Conservation (phyloP, 352 stramenopile species). For the Pythium insidiosum region DNA sequence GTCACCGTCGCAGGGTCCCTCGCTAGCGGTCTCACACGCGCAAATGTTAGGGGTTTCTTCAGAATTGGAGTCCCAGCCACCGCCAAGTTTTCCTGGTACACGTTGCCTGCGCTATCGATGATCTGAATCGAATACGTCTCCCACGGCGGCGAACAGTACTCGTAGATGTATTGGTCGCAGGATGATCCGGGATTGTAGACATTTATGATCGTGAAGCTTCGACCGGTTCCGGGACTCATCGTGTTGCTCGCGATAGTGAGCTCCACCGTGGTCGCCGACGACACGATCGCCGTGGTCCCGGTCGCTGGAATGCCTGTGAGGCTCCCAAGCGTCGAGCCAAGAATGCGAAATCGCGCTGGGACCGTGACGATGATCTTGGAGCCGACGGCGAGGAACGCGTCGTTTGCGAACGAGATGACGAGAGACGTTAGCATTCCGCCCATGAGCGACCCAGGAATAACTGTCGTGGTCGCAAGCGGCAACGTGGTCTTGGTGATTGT, state of each 20-base stretch:
- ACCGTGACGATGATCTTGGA: constrained; percentile 36
- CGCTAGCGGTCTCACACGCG: constrained; percentile 31
- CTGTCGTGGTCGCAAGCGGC: constrained; percentile 19
- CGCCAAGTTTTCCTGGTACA: constrained; percentile 29
- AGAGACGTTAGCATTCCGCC: constrained; percentile 32
- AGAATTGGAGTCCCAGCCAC: constrained; percentile 50
- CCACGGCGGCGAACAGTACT: constrained; percentile 37
- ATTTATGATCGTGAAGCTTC: constrained; percentile 28
- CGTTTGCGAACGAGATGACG: constrained; percentile 32
- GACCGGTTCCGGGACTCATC: constrained; percentile 22
- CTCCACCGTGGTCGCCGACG: constrained; percentile 5
- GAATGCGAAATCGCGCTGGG: constrained; percentile 29
- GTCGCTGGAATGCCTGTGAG: constrained; percentile 24
- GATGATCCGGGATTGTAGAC: constrained; percentile 52
- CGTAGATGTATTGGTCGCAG: constrained; percentile 45
- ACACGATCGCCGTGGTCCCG: constrained; percentile 18
- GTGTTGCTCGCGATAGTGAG: constrained; percentile 26
- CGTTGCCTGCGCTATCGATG: constrained; percentile 23
- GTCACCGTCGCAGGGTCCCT: constrained; percentile 30
- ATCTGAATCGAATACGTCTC: constrained; percentile 33
- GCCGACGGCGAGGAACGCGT: constrained; percentile 26
- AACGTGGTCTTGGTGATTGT: constrained; percentile 18
- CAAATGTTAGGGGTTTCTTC: constrained; percentile 50
- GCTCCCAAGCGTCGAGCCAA: constrained; percentile 10
- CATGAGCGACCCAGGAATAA: constrained; percentile 34